Conservation (phyloP, 495 filamentous ascomycete species). For the Aspergillus leporis region DNA sequence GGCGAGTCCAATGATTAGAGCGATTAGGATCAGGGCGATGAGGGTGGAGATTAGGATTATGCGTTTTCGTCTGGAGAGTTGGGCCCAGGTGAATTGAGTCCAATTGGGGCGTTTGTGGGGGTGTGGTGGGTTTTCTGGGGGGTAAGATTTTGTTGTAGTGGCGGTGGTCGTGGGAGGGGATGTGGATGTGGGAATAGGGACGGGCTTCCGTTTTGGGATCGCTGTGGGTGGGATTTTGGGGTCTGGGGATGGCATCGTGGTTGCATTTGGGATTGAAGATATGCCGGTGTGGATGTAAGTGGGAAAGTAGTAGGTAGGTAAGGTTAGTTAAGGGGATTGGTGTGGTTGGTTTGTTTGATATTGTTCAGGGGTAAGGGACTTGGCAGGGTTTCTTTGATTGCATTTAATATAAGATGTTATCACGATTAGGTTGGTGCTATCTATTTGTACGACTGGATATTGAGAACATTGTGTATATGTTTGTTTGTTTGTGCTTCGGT, state of each 20-base stretch:
- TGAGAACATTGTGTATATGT: neutral
- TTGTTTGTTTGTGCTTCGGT: neutral
- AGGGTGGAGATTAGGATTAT: constrained; percentile 25
- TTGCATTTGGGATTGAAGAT: neutral
- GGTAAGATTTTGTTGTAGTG: neutral
- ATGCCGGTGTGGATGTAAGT: neutral
- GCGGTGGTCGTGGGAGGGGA: neutral
- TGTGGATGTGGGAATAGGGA: constrained; percentile 9
- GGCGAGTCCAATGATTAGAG: constrained; percentile 54
- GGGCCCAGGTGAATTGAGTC: constrained; percentile 9
- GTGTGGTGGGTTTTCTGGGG: neutral
- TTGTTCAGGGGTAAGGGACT: neutral
- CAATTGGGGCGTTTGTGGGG: constrained; percentile 1
- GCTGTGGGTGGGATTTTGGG: neutral
- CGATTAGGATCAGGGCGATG: constrained; percentile 37
- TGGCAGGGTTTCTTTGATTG: neutral
- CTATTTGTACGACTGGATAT: neutral
- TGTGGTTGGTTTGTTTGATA: neutral
- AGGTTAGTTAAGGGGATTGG: neutral
- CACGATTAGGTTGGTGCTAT: neutral
- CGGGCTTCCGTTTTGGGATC: constrained; percentile 22
- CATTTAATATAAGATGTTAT: neutral
- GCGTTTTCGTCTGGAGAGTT: constrained; percentile 23
- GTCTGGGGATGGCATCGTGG: neutral
- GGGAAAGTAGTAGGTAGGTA: neutral